A percentile compares a stretch with the other conserved stretches of the same genome.
Conservation (phyloP, 345 rosid genomes). For the Punica granatum region DNA sequence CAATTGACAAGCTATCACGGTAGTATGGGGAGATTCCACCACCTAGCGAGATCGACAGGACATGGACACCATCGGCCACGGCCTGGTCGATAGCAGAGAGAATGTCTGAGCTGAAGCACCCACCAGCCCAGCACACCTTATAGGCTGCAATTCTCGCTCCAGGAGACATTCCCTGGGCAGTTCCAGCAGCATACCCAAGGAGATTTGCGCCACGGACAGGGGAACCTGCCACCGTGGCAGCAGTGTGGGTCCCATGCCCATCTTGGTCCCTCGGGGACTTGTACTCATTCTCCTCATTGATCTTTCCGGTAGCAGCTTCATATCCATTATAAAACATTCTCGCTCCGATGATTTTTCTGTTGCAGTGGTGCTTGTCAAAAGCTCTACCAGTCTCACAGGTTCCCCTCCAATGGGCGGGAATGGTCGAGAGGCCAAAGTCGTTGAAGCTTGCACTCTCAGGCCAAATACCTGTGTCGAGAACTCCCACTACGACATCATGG, state of each 20-base stretch:
- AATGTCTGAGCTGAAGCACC: conserved; percentile 73
- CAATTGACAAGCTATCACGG: conserved; percentile 57
- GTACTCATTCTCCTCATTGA: conserved; percentile 51
- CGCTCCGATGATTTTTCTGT: conserved; percentile 69
- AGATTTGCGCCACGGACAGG: conserved; percentile 54
- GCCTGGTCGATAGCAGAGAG: conserved; percentile 69
- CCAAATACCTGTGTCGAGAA: conserved; percentile 75
- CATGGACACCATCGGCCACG: conserved; percentile 67
- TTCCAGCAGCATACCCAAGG: conserved; percentile 64
- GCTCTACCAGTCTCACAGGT: conserved; percentile 49
- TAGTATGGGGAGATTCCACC: conserved; percentile 60
- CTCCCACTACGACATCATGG: conserved; percentile 72
- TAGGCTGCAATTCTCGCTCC: conserved; percentile 66
- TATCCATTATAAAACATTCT: conserved; percentile 52
- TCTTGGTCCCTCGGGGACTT: conserved; percentile 64
- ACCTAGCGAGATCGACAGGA: conserved; percentile 68
- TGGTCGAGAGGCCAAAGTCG: conserved; percentile 46
- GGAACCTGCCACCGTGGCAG: conserved; percentile 68
- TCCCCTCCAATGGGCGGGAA: conserved; percentile 68
- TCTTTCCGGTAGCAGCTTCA: conserved; percentile 52
- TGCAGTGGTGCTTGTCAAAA: conserved; percentile 46
- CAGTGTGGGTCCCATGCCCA: conserved; percentile 87
- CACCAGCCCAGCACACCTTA: conserved; percentile 69
- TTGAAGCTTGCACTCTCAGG: conserved; percentile 68
- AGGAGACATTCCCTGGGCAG: conserved; percentile 78